Conservation (phyloP, 2,329 filamentous ascomycete genomes). For the Aspergillus sergii region DNA sequence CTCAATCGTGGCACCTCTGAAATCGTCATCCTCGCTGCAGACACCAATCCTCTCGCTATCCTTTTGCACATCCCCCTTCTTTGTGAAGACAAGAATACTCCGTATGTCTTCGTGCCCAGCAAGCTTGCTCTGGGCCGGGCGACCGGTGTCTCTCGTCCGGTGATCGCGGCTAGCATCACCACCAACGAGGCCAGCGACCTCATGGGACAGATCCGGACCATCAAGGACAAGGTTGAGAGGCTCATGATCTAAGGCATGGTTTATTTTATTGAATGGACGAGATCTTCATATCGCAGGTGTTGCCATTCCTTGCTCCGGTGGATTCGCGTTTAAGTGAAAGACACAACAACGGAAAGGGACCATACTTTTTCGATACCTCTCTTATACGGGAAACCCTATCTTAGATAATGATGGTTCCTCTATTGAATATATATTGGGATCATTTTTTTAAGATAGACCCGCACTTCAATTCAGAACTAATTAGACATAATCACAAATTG, state of each 20-base stretch:
- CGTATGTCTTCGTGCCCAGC: slow-evolving; percentile 71
- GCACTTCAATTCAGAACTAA: neutral
- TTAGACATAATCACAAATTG: neutral
- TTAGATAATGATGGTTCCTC: neutral
- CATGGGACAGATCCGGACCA: slow-evolving; percentile 78
- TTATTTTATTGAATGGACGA: neutral
- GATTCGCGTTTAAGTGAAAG: neutral
- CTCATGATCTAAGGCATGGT: slow-evolving; percentile 74
- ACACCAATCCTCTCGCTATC: slow-evolving; percentile 85
- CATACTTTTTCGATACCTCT: neutral
- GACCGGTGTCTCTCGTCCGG: slow-evolving; percentile 83
- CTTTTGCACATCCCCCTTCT: slow-evolving; percentile 87
- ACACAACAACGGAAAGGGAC: neutral
- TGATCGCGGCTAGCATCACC: slow-evolving; percentile 87
- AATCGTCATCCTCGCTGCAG: slow-evolving; percentile 84
- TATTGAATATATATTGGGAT: neutral
- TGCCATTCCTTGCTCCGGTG: neutral
- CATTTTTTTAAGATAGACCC: neutral
- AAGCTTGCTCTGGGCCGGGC: slow-evolving; percentile 87
- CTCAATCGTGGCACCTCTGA: slow-evolving; percentile 90
- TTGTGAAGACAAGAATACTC: slow-evolving; percentile 74
- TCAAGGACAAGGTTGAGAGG: slow-evolving; percentile 95
- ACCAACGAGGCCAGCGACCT: slow-evolving; percentile 90
- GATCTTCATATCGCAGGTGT: neutral
- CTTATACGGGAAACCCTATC: neutral